These are phyloP conservation scores for Berberis thunbergii DNA, from an alignment of 164 flowering plant species.

Conservation along the genomic window DNA sequence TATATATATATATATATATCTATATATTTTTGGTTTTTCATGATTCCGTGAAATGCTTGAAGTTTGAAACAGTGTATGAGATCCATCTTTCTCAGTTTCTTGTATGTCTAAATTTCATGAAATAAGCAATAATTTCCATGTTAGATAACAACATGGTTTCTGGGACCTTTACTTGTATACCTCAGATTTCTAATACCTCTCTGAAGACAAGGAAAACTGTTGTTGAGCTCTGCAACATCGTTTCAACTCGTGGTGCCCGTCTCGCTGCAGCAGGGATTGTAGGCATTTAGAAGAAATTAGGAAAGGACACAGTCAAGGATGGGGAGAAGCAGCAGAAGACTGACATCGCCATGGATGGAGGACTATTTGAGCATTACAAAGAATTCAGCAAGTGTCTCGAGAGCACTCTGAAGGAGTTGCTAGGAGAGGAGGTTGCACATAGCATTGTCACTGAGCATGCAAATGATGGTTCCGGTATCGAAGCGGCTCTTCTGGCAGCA, in stretches of 20 bases:
- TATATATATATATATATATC: too few species aligned
- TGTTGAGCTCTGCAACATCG: conserved; percentile 70
- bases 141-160: too few species aligned
- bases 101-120: too few species aligned
- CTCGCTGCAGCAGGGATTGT: conserved; percentile 89
- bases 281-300: conserved; percentile 81
- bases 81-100: too few species aligned
- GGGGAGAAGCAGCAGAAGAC: conserved; percentile 56
- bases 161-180: neutral
- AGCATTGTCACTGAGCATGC: conserved; percentile 41
- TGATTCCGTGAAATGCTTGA: too few species aligned
- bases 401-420: conserved; percentile 56
- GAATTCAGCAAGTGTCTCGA: conserved; percentile 56
- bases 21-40: too few species aligned
- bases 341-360: conserved; percentile 84
- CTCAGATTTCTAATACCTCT: conserved; percentile 67
- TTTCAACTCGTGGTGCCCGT: conserved; percentile 80
- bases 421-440: conserved; percentile 50
- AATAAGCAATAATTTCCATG: too few species aligned
- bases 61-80: too few species aligned
- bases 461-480: conserved; percentile 90
- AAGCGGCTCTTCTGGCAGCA: conserved; percentile 92
- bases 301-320: conserved; percentile 49
- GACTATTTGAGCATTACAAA: conserved; percentile 74
- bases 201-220: conserved; percentile 65